phyloP scores from a whole-genome alignment of 345 rosid species.

The Eucalyptus grandis region DNA sequence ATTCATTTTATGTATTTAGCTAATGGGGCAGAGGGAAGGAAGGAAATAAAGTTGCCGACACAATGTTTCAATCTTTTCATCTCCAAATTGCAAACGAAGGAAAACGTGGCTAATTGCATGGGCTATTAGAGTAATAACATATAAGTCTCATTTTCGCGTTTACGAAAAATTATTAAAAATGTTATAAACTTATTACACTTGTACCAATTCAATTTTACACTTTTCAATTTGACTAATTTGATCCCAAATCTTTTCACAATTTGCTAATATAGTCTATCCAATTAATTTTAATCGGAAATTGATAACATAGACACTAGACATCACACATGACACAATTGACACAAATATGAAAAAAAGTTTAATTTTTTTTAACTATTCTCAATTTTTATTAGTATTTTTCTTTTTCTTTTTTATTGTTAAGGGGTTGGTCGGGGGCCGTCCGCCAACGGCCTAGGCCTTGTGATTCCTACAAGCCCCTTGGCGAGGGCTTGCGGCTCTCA shows the following conservation, averaged over 20 bases:
- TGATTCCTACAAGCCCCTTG: not conserved
- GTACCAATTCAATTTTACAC: not conserved
- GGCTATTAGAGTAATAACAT: not conserved
- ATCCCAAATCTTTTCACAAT: too few relatives aligned
- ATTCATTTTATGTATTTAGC: not conserved
- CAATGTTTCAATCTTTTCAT: not conserved
- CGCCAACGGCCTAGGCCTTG: not conserved
- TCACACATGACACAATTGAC: not conserved
- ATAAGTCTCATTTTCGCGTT: not conserved
- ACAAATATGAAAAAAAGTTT: not conserved
- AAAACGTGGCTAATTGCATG: not conserved
- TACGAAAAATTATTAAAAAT: too few relatives aligned
- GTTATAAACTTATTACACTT: too few relatives aligned
- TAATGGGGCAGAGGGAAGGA: not conserved
- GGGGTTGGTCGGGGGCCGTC: accelerated
- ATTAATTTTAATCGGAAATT: too few relatives aligned
- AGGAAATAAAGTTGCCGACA: not conserved
- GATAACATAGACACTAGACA: not conserved
- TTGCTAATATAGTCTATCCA: too few relatives aligned
- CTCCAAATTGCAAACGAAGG: not conserved
- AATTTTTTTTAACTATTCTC: too few relatives aligned
- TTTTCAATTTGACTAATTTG: too few relatives aligned
- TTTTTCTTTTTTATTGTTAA: too few relatives aligned
- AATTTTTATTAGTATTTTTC: too few relatives aligned
- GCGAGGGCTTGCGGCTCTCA: not conserved